A percentile compares a stretch with the other conserved stretches of the same genome.
These are phyloP conservation scores for Xylariaceae sp. DNA, from an alignment of 2,329 filamentous ascomycete species.

Conservation along the genomic window DNA sequence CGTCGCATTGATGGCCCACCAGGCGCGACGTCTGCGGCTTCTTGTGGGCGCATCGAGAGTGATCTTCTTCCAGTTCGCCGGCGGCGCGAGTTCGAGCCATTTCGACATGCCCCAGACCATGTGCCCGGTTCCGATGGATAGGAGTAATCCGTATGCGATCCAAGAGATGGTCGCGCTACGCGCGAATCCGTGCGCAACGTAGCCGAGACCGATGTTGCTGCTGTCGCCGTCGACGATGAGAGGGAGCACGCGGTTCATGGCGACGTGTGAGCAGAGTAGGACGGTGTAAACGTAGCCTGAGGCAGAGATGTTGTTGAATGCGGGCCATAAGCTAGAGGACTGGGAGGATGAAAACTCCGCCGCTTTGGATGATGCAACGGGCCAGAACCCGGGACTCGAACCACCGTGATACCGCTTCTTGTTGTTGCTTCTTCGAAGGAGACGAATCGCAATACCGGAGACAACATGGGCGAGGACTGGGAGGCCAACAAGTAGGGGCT, in stretches of 20 bases:
- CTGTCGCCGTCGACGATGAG: slow-evolving; percentile 74
- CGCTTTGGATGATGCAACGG: slow-evolving; percentile 21
- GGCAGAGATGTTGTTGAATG: slow-evolving; percentile 61
- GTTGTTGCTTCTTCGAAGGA: slow-evolving; percentile 68
- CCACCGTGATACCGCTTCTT: slow-evolving; percentile 75
- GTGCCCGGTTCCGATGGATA: slow-evolving; percentile 66
- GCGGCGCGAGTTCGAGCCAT: slow-evolving; percentile 66
- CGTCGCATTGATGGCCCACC: slow-evolving; percentile 66
- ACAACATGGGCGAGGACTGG: slow-evolving; percentile 71
- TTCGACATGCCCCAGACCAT: slow-evolving; percentile 80
- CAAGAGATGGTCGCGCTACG: slow-evolving; percentile 56
- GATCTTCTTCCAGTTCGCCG: slow-evolving; percentile 45
- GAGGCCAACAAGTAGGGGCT: slow-evolving; percentile 71
- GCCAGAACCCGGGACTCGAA: slow-evolving; percentile 50
- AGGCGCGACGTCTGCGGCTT: slow-evolving; percentile 56
- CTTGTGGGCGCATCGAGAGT: slow-evolving; percentile 47
- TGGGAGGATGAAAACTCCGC: slow-evolving; percentile 22
- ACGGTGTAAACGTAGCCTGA: slow-evolving; percentile 67
- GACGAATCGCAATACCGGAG: slow-evolving; percentile 70
- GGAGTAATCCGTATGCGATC: slow-evolving; percentile 61
- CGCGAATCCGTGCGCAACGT: slow-evolving; percentile 79
- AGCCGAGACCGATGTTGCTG: slow-evolving; percentile 78
- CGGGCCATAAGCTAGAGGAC: slow-evolving; percentile 56
- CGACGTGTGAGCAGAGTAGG: slow-evolving; percentile 64
- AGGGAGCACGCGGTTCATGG: slow-evolving; percentile 72